A percentile compares a stretch with the other conserved stretches of the same genome.
These are phyloP conservation scores for Centrapalus pauciflorus DNA, from an alignment of 129 eudicot species.

Conservation along the genomic window DNA sequence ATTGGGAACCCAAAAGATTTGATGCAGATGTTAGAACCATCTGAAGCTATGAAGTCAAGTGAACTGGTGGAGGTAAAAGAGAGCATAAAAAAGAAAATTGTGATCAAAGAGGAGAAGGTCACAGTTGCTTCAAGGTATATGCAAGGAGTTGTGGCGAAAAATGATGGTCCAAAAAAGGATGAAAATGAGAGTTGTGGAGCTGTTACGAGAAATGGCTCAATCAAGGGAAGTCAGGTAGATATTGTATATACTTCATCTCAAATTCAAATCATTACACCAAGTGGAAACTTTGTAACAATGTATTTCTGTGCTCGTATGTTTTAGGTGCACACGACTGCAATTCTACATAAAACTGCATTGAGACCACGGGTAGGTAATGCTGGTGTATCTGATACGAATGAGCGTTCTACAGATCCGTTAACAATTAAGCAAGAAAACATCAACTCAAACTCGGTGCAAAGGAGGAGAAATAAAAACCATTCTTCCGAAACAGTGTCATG, in stretches of 20 bases:
- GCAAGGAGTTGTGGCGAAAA: slow-evolving; percentile 55
- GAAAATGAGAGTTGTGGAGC: slow-evolving; percentile 43
- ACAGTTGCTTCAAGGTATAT: slow-evolving; percentile 86
- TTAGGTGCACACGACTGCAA: slow-evolving; percentile 37
- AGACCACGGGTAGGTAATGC: slow-evolving; percentile 20
- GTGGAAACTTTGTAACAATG: neutral
- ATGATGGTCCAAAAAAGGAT: slow-evolving; percentile 26
- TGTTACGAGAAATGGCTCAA: slow-evolving; percentile 21
- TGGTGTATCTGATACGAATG: slow-evolving; percentile 25
- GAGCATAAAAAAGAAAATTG: slow-evolving; percentile 47
- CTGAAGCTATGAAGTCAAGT: slow-evolving; percentile 35
- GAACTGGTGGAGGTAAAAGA: slow-evolving; percentile 32
- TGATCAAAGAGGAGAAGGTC: slow-evolving; percentile 81
- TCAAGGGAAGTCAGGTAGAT: slow-evolving; percentile 44
- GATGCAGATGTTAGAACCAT: slow-evolving; percentile 85
- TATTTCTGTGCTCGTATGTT: slow-evolving; percentile 2
- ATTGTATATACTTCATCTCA: slow-evolving; percentile 36
- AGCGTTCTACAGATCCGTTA: slow-evolving; percentile 15
- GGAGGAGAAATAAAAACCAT: slow-evolving; percentile 40
- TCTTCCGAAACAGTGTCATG: slow-evolving; percentile 47
- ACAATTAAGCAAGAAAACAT: slow-evolving; percentile 56
- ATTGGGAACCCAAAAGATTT: slow-evolving; percentile 76
- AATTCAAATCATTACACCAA: neutral
- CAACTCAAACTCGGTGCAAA: slow-evolving; percentile 37
- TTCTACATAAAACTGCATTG: slow-evolving; percentile 28